Evolutionary conservation across 2,329 filamentous ascomycete genomes (phyloP).

Genomic region (Chrysoporthe deuterocubensis): DNA sequence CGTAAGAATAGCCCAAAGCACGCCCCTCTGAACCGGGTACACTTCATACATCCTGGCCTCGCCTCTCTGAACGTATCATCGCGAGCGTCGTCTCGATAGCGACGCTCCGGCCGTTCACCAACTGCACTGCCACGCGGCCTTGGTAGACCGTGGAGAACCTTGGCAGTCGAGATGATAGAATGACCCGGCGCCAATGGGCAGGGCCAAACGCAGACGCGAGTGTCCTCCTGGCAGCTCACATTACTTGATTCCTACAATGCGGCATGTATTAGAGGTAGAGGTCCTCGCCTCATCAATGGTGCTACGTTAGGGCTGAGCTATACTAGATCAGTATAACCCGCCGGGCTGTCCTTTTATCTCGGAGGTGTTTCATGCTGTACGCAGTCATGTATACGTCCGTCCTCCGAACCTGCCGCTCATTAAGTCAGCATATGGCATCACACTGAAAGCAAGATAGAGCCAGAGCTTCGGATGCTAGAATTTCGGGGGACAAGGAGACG

Average conservation of each 20-base stretch:
- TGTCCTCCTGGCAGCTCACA: neutral
- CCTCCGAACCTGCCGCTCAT: neutral
- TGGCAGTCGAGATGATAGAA: neutral
- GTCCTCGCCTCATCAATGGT: neutral
- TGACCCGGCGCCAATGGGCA: neutral
- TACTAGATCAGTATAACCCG: neutral
- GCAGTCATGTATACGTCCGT: slow-evolving; percentile 7
- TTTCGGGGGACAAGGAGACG: neutral
- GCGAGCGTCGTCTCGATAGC: too few relatives aligned
- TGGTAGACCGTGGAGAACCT: neutral
- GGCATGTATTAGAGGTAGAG: neutral
- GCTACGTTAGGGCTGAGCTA: neutral
- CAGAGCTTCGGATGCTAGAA: too few relatives aligned
- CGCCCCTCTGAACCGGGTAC: too few relatives aligned
- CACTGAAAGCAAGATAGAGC: neutral
- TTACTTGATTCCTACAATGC: neutral
- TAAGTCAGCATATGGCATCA: neutral
- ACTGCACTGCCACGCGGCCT: neutral
- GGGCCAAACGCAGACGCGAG: neutral
- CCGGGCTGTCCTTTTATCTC: neutral
- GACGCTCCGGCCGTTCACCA: neutral
- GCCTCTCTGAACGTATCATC: too few relatives aligned
- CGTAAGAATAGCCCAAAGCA: too few relatives aligned
- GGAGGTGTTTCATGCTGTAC: neutral
- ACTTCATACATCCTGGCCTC: too few relatives aligned